Base-by-base conservation (phyloP, 2,329 filamentous ascomycete species). In the Chaetomium sp. region DNA sequence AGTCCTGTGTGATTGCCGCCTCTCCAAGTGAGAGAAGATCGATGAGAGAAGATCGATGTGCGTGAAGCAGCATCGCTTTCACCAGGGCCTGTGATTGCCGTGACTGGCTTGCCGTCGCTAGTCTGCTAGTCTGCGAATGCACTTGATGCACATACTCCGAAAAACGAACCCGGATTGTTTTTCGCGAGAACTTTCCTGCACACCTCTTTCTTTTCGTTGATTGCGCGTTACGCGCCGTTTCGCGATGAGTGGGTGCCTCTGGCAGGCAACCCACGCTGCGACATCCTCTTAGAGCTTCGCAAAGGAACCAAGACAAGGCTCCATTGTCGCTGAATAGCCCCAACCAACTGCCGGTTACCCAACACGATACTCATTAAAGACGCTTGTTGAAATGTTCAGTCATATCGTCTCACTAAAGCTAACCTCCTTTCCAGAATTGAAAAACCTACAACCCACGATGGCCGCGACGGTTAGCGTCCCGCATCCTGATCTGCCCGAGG, bases 381-480 rank as follows among this genome's bases (percentile, higher is more conserved):
- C 12, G 4, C 16, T 19, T 27, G 16, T 53, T 16, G 25, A 53
- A 53, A 31, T 53, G 25, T 23, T 31, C n/a, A 13, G 9, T 12
- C 10, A 42, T 38, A 21, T 23, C n/a, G 6, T n/a, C n/a, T 13
- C 6, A n/a, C 4, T 6, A 7, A 50, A 13, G 35, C 45, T 59
- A 10, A 53, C 56, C 25, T 10, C 23, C 4, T 27, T 45, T 12
- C 16, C 54, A 69, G 65, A 66, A 65, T 65, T 70, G 60, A 69
- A 54, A 38, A 62, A 27, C 23, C 60, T 42, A 45, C 57, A 62
- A 10, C 42, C 56, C 60, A 65, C 70, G 58, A 85, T 85, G 83
- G 78, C 82, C 65, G 81, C 85, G 50, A 71, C 79, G 38, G 75
- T 81, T 60, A 73, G 75, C 29, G 73, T 77, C 31, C 82, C 85